phyloP scores from a whole-genome alignment of 1,284 basidiomycete genomes.

The Takashimella koratensis region DNA sequence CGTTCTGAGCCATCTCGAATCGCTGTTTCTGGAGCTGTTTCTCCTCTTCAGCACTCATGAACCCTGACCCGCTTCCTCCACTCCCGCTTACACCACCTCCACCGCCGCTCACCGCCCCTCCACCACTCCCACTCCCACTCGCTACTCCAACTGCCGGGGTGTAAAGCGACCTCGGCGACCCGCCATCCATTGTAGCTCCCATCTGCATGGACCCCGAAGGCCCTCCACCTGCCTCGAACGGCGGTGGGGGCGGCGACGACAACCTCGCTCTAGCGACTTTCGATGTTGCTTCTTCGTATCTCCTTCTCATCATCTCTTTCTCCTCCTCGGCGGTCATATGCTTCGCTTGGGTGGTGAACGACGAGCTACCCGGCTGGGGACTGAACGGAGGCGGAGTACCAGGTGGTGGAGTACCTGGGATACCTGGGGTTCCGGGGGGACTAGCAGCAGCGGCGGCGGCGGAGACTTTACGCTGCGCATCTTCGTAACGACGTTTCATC shows the following conservation, averaged over 20 bases:
- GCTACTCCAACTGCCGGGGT: not conserved
- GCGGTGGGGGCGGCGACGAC: slow-evolving; percentile 1
- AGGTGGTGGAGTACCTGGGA: too few species aligned
- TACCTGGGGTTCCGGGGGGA: slow-evolving; percentile 3
- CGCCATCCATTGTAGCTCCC: not conserved
- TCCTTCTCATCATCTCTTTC: slow-evolving; percentile 31
- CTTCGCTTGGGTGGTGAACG: not conserved
- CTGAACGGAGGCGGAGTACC: not conserved
- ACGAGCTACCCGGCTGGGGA: not conserved
- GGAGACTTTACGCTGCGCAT: slow-evolving; percentile 3
- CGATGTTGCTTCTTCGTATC: slow-evolving; percentile 31
- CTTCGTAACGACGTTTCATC: slow-evolving; percentile 37
- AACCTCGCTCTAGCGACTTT: slow-evolving; percentile 1
- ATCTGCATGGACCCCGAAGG: not conserved
- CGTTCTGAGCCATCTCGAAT: slow-evolving; percentile 30
- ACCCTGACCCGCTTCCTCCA: slow-evolving; percentile 2
- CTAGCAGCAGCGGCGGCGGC: not conserved
- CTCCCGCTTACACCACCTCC: too few species aligned
- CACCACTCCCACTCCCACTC: too few species aligned
- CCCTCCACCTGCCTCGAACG: not conserved
- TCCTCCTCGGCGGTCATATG: slow-evolving; percentile 32
- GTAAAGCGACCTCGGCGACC: not conserved
- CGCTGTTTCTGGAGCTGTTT: slow-evolving; percentile 36
- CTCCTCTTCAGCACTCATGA: slow-evolving; percentile 33
- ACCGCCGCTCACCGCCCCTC: too few species aligned